Evolutionary conservation across 1,284 basidiomycete species (phyloP), one percentile per base, ranked within the genome.

Genomic region (Marasmius tenuissimus): DNA sequence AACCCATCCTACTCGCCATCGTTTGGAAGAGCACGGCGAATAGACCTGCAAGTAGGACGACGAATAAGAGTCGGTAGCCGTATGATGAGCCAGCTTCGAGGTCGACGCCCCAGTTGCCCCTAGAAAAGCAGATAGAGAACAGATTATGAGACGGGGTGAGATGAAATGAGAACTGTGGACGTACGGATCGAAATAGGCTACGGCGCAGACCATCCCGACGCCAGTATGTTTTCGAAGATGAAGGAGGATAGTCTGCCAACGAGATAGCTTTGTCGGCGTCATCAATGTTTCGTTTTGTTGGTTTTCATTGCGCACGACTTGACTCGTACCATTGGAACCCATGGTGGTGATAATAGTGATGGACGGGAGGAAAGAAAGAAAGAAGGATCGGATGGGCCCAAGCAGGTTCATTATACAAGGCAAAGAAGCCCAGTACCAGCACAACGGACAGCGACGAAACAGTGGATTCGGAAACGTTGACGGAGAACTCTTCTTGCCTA

Each of bases 41-140:
- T 7, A 91, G 61, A 34, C 88, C 88, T 0, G 91, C 80, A 35
- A 92, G 66, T 4, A 93, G 80, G 27, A 93, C 83, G 64, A 92
- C 81, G 69, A 92, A 92, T 48, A 92, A 81, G 12, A 62, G 64
- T 65, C 86, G 84, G 78, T 92, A 93, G 1, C 90, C 89, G 69
- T 80, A 87, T 54, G 76, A 69, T 5, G 84, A 81, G 6, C 86
- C 86, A 7, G 86, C 86, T 69, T 85, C 81, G 33, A 88, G 75
- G 70, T 88, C 86, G 39, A 86, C 85, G 10, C 82, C 81, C 86
- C 86, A 87, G 68, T 87, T 86, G 50, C 73, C 73, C 57, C 72
- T 73, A 51, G 38, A 60, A 20, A 67, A 35, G 40, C 58, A 20
- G 66, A 35, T 73, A n/a, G 35, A 60, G 39, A 57, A 59, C 49